Evolutionary conservation across 108 stramenopile genomes (phyloP).

Genomic region (Nitzschia palea): DNA sequence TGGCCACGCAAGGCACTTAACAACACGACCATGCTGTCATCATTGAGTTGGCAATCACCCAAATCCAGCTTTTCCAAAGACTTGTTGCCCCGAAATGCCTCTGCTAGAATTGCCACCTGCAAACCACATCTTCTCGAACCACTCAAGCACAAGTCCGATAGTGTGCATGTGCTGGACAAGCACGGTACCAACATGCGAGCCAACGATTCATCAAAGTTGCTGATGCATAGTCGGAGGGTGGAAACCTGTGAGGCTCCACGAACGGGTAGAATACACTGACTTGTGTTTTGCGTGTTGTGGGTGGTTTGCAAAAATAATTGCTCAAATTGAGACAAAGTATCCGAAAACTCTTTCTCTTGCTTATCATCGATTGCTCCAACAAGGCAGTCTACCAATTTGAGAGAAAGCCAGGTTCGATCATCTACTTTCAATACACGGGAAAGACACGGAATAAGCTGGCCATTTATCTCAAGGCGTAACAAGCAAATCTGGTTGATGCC

Average conservation of each 20-base stretch:
- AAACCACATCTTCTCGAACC: background rate
- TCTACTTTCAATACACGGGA: background rate
- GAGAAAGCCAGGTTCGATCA: background rate
- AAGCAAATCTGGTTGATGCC: background rate
- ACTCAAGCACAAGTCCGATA: background rate
- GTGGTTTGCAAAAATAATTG: background rate
- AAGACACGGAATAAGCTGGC: background rate
- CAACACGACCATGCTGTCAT: background rate
- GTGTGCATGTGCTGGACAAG: background rate
- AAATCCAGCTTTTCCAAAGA: background rate
- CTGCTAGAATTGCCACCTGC: background rate
- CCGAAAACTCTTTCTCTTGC: background rate
- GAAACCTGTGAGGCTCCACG: background rate
- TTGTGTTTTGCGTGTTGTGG: background rate
- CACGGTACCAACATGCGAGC: background rate
- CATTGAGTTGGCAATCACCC: background rate
- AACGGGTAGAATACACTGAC: background rate
- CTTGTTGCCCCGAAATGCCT: background rate
- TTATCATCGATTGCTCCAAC: background rate
- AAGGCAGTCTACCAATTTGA: background rate
- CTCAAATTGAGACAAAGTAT: background rate
- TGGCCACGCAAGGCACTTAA: background rate
- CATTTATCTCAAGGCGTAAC: background rate
- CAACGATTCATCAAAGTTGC: background rate
- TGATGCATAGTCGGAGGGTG: background rate